Evolutionary conservation across 305 asterid genomes (phyloP).

Genomic region (Coffea humblotiana): DNA sequence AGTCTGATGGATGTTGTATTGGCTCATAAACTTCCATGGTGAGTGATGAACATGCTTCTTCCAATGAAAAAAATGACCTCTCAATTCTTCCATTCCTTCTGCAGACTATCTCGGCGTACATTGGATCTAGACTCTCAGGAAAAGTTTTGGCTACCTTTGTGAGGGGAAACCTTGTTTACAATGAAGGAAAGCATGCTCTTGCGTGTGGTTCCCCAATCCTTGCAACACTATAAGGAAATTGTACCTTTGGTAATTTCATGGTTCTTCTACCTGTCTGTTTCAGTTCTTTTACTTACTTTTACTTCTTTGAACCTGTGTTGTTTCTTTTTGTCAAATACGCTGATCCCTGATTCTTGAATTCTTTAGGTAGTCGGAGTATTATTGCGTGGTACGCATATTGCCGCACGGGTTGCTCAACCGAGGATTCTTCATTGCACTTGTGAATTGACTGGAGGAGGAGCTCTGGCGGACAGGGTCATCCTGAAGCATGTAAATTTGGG

Average conservation of each 20-base stretch:
- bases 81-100: background rate
- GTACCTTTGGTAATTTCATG: conserved; percentile 1
- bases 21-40: background rate
- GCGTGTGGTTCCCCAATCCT: conserved; percentile 69
- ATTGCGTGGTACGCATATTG: no score
- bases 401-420: background rate
- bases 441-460: background rate
- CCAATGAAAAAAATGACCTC: background rate
- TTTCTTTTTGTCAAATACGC: no score
- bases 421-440: background rate
- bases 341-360: background rate
- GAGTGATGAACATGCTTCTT: background rate
- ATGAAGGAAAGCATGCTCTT: conserved; percentile 68
- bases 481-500: background rate
- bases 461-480: background rate
- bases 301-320: background rate
- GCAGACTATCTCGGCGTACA: conserved; percentile 87
- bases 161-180: conserved; percentile 71
- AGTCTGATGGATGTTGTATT: background rate
- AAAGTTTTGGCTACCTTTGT: conserved; percentile 79
- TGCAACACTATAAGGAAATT: background rate
- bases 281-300: background rate
- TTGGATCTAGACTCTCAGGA: conserved; percentile 79
- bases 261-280: background rate
- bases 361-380: background rate